These are phyloP conservation scores for Mucor saturninus DNA, from an alignment of 371 early-diverging fungal genomes.

Conservation along the genomic window DNA sequence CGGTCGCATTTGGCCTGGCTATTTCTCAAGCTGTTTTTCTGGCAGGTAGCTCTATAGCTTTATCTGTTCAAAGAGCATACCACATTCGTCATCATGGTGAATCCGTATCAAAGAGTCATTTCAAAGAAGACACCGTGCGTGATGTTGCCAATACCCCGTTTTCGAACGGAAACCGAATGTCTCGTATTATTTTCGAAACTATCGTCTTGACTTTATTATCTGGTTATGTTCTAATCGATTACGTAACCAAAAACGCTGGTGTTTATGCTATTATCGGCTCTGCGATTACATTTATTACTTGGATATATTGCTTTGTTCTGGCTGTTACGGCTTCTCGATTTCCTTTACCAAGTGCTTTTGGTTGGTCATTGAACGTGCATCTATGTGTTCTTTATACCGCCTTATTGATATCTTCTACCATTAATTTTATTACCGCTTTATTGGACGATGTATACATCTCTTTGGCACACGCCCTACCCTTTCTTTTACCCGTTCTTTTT, in stretches of 20 bases:
- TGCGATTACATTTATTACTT: constrained; percentile 9
- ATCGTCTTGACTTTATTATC: constrained; percentile 10
- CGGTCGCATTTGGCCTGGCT: neutral
- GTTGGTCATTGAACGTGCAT: constrained; percentile 42
- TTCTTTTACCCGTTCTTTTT: constrained; percentile 17
- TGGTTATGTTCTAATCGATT: constrained; percentile 3
- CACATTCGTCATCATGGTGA: constrained; percentile 4
- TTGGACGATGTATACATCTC: neutral
- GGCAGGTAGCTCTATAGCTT: neutral
- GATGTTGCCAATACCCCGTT: constrained; percentile 7
- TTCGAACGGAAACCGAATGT: constrained; percentile 12
- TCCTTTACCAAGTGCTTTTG: constrained; percentile 22
- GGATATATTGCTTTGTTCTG: constrained; percentile 30
- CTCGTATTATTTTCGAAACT: constrained; percentile 12
- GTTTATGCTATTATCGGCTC: neutral
- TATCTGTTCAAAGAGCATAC: constrained; percentile 26
- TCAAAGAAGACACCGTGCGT: constrained; percentile 8
- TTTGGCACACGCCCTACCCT: constrained; percentile 12
- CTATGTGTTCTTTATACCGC: constrained; percentile 32
- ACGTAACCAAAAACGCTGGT: neutral
- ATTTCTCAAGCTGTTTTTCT: neutral
- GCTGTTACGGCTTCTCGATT: constrained; percentile 16
- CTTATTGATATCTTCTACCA: constrained; percentile 9
- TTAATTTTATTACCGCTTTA: neutral
- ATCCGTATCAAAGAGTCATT: neutral